Evolutionary conservation across 2,329 filamentous ascomycete genomes (phyloP), one percentile per base, ranked within the genome.

Genomic region (Falciphora oryzae): DNA sequence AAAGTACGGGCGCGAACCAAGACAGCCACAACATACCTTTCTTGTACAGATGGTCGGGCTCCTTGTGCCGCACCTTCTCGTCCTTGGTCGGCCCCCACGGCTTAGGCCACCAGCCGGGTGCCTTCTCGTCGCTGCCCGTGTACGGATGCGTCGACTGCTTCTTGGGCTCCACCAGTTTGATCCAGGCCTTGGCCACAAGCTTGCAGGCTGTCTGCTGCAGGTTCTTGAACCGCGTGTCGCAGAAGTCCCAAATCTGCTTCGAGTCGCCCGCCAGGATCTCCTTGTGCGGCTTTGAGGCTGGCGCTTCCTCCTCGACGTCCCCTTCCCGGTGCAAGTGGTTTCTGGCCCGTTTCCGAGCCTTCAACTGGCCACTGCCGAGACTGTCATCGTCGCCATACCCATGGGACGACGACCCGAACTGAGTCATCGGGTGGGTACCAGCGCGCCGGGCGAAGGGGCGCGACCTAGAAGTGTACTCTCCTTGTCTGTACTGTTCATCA

Each of bases 91-190:
- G 71, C 0, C 83, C 79, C 81, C 83, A 81, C 8, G 80, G 76
- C 71, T 83, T 79, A 2, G 87, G 87, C 88, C 88, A 90, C 88
- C 88, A 90, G 63, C 83, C 83, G 0, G 87, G 86, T 1, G 83
- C 83, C 68, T 85, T 86, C 38, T 82, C 82, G 59, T 88, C 83
- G 38, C 82, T 84, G n/a, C 81, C 80, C 1, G 87, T 89, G 71
- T 93, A 93, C 0, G 90, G 89, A 69, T 90, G 86, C 25, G 85
- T 88, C 0, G 88, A 88, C 74, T 92, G 89, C 74, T 93, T 93
- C 75, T 90, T 91, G 0, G 90, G 90, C 69, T 90, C 89, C 2
- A 92, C 85, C 1, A 85, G 81, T 71, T 91, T 91, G 66, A 93
- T 87, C 85, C 89, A 92, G 14, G 85, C 87, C 73, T 92, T 93